Conservation (phyloP, 305 asterid genomes). For the Petunia hybrid region DNA sequence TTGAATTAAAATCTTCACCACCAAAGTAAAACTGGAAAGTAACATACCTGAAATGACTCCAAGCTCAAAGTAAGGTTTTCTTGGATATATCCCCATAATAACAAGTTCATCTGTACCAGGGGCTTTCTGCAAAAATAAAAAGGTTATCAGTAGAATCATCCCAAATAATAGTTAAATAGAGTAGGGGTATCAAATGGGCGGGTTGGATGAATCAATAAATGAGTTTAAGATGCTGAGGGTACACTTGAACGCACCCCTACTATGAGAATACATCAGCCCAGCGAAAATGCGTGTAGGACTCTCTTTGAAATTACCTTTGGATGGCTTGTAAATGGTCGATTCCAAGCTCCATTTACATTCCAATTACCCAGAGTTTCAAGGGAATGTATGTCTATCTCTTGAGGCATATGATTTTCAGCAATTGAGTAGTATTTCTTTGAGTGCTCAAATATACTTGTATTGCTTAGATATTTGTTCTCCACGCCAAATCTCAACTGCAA, state of each 20-base stretch:
- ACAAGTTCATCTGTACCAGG: slow-evolving; percentile 73
- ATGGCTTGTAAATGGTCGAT: slow-evolving; percentile 75
- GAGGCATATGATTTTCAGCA: slow-evolving; percentile 69
- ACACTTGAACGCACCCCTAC: neutral
- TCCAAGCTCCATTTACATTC: slow-evolving; percentile 64
- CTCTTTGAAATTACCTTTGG: slow-evolving; percentile 57
- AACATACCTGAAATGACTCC: slow-evolving; percentile 67
- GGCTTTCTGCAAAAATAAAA: slow-evolving; percentile 53
- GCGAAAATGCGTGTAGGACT: too few species aligned
- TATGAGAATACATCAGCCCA: too few species aligned
- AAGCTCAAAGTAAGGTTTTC: slow-evolving; percentile 62
- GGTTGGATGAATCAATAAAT: neutral
- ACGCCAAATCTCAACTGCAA: slow-evolving; percentile 67
- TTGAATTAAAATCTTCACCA: neutral
- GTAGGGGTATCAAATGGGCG: too few species aligned
- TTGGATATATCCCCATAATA: slow-evolving; percentile 57
- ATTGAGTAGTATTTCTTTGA: slow-evolving; percentile 61
- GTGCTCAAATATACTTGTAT: slow-evolving; percentile 73
- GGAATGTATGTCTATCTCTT: slow-evolving; percentile 57
- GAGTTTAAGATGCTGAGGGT: neutral
- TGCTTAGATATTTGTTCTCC: slow-evolving; percentile 59
- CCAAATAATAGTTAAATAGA: neutral
- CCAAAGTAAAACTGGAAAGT: neutral
- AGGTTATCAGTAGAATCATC: neutral
- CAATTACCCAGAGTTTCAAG: slow-evolving; percentile 59